These are phyloP conservation scores for Coprinopsis sp. DNA, from an alignment of 768 basidiomycete species.

Conservation along the genomic window DNA sequence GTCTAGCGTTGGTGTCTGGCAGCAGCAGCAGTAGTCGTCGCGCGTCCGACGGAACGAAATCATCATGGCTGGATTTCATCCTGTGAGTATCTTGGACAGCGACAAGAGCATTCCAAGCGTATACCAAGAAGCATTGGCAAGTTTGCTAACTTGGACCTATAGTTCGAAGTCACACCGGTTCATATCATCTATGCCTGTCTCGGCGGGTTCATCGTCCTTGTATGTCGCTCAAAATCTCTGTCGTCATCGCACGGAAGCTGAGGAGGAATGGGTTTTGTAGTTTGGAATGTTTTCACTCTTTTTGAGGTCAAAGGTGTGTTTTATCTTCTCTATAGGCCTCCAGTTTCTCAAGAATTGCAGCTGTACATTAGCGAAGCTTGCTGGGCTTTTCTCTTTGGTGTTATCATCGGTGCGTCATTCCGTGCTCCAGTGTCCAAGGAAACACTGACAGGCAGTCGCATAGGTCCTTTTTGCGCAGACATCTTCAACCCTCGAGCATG, in stretches of 20 bases:
- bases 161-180: conserved; percentile 63
- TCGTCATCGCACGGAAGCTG: neutral
- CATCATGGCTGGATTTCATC: too few relatives aligned
- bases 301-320: conserved; percentile 73
- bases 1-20: too few relatives aligned
- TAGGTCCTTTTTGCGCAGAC: conserved; percentile 78
- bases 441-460: neutral
- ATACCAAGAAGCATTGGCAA: too few relatives aligned
- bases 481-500: conserved; percentile 81
- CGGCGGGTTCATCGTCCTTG: conserved; percentile 81
- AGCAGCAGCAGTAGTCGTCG: too few relatives aligned
- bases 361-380: conserved; percentile 95
- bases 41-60: too few relatives aligned
- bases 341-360: conserved; percentile 26
- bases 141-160: too few relatives aligned
- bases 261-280: conserved; percentile 30
- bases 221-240: conserved; percentile 23
- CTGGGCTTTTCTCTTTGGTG: conserved; percentile 90
- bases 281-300: conserved; percentile 96
- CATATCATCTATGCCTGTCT: conserved; percentile 78
- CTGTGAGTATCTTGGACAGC: too few relatives aligned
- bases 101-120: too few relatives aligned
- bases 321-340: conserved; percentile 4
- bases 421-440: neutral
- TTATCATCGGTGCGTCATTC: conserved; percentile 69